These are phyloP conservation scores for Metschnikowia borealis DNA, from an alignment of 805 yeast genomes.

Conservation along the genomic window DNA sequence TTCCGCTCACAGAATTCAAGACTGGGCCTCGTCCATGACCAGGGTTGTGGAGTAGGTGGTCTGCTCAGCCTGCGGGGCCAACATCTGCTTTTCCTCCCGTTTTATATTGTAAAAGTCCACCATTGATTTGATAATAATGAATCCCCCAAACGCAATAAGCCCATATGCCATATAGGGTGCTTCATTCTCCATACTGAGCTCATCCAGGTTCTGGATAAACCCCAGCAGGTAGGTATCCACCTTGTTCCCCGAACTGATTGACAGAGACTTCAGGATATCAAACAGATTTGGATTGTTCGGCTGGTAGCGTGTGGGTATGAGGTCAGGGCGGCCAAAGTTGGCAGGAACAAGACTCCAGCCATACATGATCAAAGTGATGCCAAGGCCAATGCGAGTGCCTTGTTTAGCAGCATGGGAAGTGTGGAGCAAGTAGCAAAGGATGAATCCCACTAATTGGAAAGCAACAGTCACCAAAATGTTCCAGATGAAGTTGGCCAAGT, in stretches of 20 bases:
- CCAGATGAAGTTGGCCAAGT: conserved; percentile 85
- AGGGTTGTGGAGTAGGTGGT: conserved; percentile 14
- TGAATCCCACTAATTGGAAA: conserved; percentile 90
- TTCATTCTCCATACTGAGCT: conserved; percentile 1
- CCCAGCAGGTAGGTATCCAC: conserved; percentile 31
- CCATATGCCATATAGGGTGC: conserved; percentile 56
- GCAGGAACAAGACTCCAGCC: conserved; percentile 43
- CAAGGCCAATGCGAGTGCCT: conserved; percentile 91
- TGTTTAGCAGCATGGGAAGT: conserved; percentile 97
- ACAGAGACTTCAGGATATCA: conserved; percentile 27
- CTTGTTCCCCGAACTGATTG: conserved; percentile 22
- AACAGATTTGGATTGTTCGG: conserved; percentile 33
- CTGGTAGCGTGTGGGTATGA: conserved; percentile 29
- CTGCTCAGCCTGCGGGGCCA: conserved; percentile 35
- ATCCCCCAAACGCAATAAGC: conserved; percentile 63
- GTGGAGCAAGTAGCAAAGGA: conserved; percentile 84
- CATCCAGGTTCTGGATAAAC: conserved; percentile 30
- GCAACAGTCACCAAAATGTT: conserved; percentile 83
- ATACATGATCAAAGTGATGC: conserved; percentile 72
- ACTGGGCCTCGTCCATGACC: conserved; percentile 7
- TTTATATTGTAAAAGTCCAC: conserved; percentile 72
- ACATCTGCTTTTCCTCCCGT: conserved; percentile 63
- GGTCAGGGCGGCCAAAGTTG: conserved; percentile 36
- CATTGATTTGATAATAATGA: conserved; percentile 63
- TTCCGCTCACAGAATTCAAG: background rate